A percentile compares a stretch with the other conserved stretches of the same genome.
These are phyloP conservation scores for Pyrus bretschneideri DNA, from an alignment of 306 rosid genomes.

Conservation along the genomic window DNA sequence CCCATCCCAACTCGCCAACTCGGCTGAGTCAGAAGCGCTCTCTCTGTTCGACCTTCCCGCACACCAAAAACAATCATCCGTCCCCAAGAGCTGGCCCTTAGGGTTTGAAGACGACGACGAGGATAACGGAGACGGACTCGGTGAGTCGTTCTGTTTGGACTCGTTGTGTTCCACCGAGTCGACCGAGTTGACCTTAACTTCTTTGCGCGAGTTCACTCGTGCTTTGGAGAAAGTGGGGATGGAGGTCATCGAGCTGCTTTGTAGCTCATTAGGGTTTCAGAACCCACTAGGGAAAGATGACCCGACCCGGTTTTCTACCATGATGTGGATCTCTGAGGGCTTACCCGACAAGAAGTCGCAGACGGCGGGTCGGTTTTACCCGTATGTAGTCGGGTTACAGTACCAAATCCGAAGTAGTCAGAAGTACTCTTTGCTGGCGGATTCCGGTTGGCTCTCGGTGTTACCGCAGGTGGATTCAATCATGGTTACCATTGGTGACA, in stretches of 20 bases:
- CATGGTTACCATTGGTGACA: constrained; percentile 68
- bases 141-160: constrained; percentile 66
- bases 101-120: constrained; percentile 45
- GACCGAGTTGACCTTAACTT: constrained; percentile 21
- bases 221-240: constrained; percentile 58
- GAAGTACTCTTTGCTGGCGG: constrained; percentile 50
- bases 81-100: constrained; percentile 69
- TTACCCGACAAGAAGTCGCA: constrained; percentile 11
- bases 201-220: constrained; percentile 44
- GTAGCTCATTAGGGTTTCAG: constrained; percentile 36
- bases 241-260: constrained; percentile 39
- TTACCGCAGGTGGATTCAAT: constrained; percentile 58
- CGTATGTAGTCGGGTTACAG: constrained; percentile 60
- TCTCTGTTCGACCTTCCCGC: constrained; percentile 47
- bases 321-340: constrained; percentile 56
- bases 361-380: constrained; percentile 52
- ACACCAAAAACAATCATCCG: constrained; percentile 32
- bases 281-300: constrained; percentile 32
- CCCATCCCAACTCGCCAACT: constrained; percentile 47
- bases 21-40: constrained; percentile 73
- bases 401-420: constrained; percentile 51
- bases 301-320: constrained; percentile 35
- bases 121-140: constrained; percentile 18
- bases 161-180: constrained; percentile 35
- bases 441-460: constrained; percentile 75